Conservation (phyloP, 257 asterid genomes). For the Lithospermum erythrorhizon region DNA sequence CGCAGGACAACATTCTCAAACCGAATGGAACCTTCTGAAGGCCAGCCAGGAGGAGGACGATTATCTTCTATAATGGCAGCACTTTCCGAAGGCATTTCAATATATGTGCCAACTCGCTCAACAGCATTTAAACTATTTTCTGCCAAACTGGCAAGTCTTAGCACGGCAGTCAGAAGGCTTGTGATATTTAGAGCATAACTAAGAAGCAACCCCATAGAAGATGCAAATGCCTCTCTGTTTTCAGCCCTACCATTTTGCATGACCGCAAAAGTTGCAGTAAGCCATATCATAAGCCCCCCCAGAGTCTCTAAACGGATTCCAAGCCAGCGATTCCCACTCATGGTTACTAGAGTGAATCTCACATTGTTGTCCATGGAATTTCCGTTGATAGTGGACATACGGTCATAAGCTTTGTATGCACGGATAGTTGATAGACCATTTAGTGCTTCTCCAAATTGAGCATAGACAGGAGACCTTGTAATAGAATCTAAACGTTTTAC, state of each 20-base stretch:
- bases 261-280: constrained; percentile 94
- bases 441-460: constrained; percentile 94
- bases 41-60: constrained; percentile 99
- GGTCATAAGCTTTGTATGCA: constrained; percentile 91
- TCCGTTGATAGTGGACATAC: constrained; percentile 82
- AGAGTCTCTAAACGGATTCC: constrained; percentile 81
- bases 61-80: constrained; percentile 48
- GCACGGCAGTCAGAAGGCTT: constrained; percentile 61
- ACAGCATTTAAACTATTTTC: constrained; percentile 92
- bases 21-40: constrained; percentile 65
- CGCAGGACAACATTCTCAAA: constrained; percentile 77
- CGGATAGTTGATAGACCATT: constrained; percentile 87
- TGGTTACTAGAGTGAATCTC: constrained; percentile 77
- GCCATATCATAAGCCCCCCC: constrained; percentile 96
- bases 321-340: constrained; percentile 97
- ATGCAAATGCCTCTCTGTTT: constrained; percentile 82
- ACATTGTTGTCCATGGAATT: constrained; percentile 82
- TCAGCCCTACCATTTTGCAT: constrained; percentile 80
- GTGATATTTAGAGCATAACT: constrained; percentile 86
- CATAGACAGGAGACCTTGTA: constrained; percentile 92
- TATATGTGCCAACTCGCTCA: constrained; percentile 85
- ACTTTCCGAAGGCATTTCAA: constrained; percentile 80
- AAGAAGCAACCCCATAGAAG: constrained; percentile 95
- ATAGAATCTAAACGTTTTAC: constrained; percentile 90
- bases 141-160: constrained; percentile 85